Evolutionary conservation across 371 early-diverging fungal genomes (phyloP), one percentile per base, ranked within the genome.

Genomic region (Syncephalastrum sp.): DNA sequence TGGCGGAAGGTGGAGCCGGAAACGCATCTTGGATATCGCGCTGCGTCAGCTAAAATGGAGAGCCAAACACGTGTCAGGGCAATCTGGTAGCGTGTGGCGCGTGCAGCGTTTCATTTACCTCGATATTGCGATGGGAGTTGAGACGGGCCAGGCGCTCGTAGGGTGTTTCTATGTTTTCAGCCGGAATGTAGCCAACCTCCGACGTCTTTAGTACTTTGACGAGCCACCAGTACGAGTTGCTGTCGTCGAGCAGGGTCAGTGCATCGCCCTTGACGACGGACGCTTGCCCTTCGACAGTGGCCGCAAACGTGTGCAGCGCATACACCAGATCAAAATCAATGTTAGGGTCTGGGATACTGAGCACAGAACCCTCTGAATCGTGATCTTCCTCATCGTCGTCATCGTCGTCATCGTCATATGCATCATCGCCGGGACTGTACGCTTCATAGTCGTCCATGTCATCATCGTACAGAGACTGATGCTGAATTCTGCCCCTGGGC

Each of bases 191-290:
- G 1, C 98, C 98, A 52, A 96, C 91, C 69, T 93, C 92, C 14
- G 86, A 86, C 15, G 89, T 90, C 67, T 91, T 91, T 42, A 93
- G 69, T 29, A 91, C 91, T 69, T 93, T 90, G 25, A 98, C 92
- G 17, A 97, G 80, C 98, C 98, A 98, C 98, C 98, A 98, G 78
- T 97, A 96, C 41, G 90, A 90, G 70, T 98, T 96, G n/a, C 87
- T 83, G 69, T 98, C 98, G 70, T 97, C 97, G 44, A 97, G 75
- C 57, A 97, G 76, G 45, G 89, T 91, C 60, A 97, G 74, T 24
- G 90, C 82, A 61, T 96, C 96, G 57, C 92, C 92, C 61, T 92
- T 87, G 16, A 91, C 84, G 4, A 97, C 98, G 2, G 90, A 88
- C 17, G 96, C 93, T 56, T 97, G 97, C 14, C 96, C 97, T 65